Percentiles rank a stretch among this genome's conserved stretches.
These are phyloP conservation scores for Viola pubescens DNA, from an alignment of 441 rosid species.

Conservation along the genomic window DNA sequence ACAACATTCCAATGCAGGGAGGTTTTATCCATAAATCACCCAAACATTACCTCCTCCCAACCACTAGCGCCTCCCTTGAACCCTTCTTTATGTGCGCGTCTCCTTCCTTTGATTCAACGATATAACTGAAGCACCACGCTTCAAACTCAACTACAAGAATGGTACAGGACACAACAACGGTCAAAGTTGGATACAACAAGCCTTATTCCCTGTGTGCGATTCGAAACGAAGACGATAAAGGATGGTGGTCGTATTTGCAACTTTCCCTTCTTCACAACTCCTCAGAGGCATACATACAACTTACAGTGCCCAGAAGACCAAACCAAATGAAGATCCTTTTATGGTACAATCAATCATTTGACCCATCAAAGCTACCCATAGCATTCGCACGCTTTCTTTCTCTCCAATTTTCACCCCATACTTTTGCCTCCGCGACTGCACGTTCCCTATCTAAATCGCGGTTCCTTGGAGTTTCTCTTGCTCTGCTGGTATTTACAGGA, in stretches of 20 bases:
- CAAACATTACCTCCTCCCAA: background rate
- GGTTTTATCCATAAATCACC: conserved; percentile 11
- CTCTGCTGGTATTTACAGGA: conserved; percentile 56
- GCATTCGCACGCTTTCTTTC: conserved; percentile 71
- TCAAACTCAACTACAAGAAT: conserved; percentile 29
- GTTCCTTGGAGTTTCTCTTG: conserved; percentile 69
- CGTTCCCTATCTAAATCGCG: conserved; percentile 89
- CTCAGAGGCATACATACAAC: conserved; percentile 15
- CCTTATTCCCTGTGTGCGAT: conserved; percentile 26
- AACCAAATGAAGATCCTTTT: conserved; percentile 1
- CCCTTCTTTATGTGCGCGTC: conserved; percentile 9
- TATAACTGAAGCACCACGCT: conserved; percentile 33
- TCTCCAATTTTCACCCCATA: conserved; percentile 99
- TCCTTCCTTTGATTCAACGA: conserved; percentile 26
- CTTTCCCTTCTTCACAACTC: conserved; percentile 13
- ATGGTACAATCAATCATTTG: conserved; percentile 38
- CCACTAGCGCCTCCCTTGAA: conserved; percentile 8
- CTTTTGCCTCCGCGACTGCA: conserved; percentile 95
- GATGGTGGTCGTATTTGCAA: conserved; percentile 22
- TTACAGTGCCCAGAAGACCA: conserved; percentile 9
- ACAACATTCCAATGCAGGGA: conserved; percentile 12
- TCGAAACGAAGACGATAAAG: conserved; percentile 20
- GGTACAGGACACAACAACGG: conserved; percentile 30
- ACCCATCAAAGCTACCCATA: conserved; percentile 65
- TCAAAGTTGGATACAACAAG: conserved; percentile 28